These are phyloP conservation scores for Pelargonium nanum DNA, from an alignment of 345 rosid species.

Conservation along the genomic window DNA sequence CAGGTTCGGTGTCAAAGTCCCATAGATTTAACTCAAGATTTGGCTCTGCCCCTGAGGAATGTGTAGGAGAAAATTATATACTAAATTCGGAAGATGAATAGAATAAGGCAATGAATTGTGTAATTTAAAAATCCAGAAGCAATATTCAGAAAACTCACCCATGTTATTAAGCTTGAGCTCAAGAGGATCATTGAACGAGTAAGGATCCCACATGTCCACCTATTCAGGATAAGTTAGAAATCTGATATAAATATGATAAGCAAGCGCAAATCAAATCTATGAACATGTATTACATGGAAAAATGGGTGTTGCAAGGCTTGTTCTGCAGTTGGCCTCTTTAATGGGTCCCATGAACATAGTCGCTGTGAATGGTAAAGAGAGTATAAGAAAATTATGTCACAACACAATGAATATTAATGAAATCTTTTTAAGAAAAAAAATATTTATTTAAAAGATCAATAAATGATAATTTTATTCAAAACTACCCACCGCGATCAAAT, in stretches of 20 bases:
- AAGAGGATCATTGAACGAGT: slow-evolving; percentile 61
- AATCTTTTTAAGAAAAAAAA: background rate
- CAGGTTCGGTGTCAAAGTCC: slow-evolving; percentile 71
- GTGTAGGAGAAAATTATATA: slow-evolving; percentile 2
- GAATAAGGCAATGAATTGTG: background rate
- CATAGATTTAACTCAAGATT: slow-evolving; percentile 91
- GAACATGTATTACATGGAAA: slow-evolving; percentile 49
- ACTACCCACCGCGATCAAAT: slow-evolving; percentile 59
- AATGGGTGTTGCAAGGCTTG: slow-evolving; percentile 84
- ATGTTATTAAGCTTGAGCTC: slow-evolving; percentile 63
- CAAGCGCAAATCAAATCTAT: slow-evolving; percentile 9
- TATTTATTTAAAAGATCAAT: background rate
- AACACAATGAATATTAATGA: slow-evolving; percentile 1
- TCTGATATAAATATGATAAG: slow-evolving; percentile 9
- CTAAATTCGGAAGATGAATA: background rate
- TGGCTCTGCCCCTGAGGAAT: slow-evolving; percentile 52
- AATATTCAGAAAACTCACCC: slow-evolving; percentile 30
- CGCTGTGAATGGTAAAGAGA: slow-evolving; percentile 28
- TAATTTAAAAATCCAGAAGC: background rate
- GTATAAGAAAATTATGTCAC: slow-evolving; percentile 7
- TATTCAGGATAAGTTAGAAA: slow-evolving; percentile 22
- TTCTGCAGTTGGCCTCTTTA: slow-evolving; percentile 83
- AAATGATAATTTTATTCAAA: background rate
- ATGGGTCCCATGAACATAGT: slow-evolving; percentile 88
- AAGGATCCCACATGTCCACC: slow-evolving; percentile 54